A percentile compares a stretch with the other conserved stretches of the same genome.
Evolutionary conservation across 768 basidiomycete species (phyloP).

Genomic region (Mycena kentingensis): DNA sequence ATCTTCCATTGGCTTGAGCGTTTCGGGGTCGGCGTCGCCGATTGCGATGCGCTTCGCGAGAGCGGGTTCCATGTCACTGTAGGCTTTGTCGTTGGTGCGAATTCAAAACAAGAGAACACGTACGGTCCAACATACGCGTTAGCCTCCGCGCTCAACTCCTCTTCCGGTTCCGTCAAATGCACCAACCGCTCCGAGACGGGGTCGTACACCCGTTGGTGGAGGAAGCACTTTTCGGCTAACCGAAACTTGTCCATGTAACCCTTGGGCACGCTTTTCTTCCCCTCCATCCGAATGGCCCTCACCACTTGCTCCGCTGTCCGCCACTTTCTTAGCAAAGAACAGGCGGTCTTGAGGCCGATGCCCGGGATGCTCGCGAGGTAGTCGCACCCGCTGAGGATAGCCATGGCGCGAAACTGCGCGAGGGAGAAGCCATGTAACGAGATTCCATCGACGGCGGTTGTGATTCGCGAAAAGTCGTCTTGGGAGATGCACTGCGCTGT

Average conservation of each 20-base stretch:
- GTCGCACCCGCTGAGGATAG: slow-evolving; percentile 90
- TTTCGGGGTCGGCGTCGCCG: slow-evolving; percentile 73
- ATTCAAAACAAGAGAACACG: slow-evolving; percentile 23
- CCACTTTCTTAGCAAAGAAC: slow-evolving; percentile 76
- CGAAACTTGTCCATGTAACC: slow-evolving; percentile 75
- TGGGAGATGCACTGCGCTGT: slow-evolving; percentile 71
- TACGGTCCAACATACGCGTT: slow-evolving; percentile 77
- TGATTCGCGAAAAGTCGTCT: slow-evolving; percentile 64
- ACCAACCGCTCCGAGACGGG: slow-evolving; percentile 66
- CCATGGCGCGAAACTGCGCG: slow-evolving; percentile 88
- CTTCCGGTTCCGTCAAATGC: slow-evolving; percentile 64
- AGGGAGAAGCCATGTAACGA: slow-evolving; percentile 62
- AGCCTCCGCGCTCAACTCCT: slow-evolving; percentile 57
- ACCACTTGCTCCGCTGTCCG: slow-evolving; percentile 86
- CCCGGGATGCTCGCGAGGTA: slow-evolving; percentile 90
- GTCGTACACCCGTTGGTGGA: slow-evolving; percentile 91
- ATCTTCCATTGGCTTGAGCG: slow-evolving; percentile 70
- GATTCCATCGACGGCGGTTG: slow-evolving; percentile 40
- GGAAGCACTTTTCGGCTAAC: slow-evolving; percentile 88
- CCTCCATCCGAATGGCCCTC: slow-evolving; percentile 73
- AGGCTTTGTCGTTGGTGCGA: slow-evolving; percentile 11
- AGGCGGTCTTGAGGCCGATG: slow-evolving; percentile 93
- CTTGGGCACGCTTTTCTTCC: slow-evolving; percentile 77
- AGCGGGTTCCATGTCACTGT: slow-evolving; percentile 62
- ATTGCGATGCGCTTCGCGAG: slow-evolving; percentile 67